A percentile compares a stretch with the other conserved stretches of the same genome.
Evolutionary conservation across 202 grass and related monocot genomes (phyloP).

Genomic region (Musa balbisiana): DNA sequence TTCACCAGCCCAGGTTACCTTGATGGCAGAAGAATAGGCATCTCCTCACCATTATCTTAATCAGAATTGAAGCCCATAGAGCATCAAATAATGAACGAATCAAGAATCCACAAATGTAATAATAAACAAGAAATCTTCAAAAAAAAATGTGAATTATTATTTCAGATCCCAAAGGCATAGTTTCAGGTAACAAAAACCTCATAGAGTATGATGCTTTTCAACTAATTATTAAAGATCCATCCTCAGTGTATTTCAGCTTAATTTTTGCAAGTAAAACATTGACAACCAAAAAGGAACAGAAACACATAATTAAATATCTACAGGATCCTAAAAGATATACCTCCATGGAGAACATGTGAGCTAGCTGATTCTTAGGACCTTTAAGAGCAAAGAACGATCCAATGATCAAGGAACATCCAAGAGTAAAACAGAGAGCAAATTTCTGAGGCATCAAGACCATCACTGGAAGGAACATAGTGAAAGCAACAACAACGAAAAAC

Average conservation of each 20-base stretch:
- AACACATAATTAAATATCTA: not conserved
- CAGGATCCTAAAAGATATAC: slow-evolving; percentile 24
- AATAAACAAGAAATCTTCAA: too few species aligned
- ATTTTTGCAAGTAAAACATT: not conserved
- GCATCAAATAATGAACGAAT: too few species aligned
- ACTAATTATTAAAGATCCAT: not conserved
- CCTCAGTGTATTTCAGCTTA: not conserved
- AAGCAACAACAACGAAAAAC: slow-evolving; percentile 95
- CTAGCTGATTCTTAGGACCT: slow-evolving; percentile 65
- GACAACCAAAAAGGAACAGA: not conserved
- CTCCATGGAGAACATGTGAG: slow-evolving; percentile 97
- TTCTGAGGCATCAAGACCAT: slow-evolving; percentile 97
- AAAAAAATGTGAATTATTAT: too few species aligned
- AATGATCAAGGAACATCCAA: slow-evolving; percentile 85
- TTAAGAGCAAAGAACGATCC: slow-evolving; percentile 92
- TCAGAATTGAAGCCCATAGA: too few species aligned
- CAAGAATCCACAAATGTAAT: too few species aligned
- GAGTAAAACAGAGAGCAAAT: slow-evolving; percentile 89
- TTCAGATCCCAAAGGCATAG: not conserved
- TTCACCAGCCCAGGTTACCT: too few species aligned
- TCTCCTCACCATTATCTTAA: too few species aligned
- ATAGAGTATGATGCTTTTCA: not conserved
- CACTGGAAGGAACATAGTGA: slow-evolving; percentile 83
- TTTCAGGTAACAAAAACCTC: not conserved
- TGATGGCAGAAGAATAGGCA: too few species aligned